A percentile compares a stretch with the other conserved stretches of the same genome.
These are phyloP conservation scores for Ulvella scutata DNA, from an alignment of 139 green algal genomes.

Conservation along the genomic window DNA sequence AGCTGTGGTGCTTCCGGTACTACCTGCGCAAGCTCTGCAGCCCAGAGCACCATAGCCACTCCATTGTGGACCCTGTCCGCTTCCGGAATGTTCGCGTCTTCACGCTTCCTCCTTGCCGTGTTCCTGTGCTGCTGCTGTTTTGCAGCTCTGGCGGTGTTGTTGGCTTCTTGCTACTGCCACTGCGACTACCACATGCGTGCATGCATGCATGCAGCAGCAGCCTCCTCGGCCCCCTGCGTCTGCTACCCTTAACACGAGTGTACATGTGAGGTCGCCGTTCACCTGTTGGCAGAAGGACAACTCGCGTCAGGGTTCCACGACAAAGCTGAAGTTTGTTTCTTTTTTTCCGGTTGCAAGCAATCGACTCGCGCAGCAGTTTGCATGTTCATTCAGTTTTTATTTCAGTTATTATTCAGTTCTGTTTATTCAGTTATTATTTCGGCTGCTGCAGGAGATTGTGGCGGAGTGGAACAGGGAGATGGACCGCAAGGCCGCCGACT, in stretches of 20 bases:
- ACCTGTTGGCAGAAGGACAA: neutral
- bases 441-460: conserved; percentile 68
- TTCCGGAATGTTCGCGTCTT: conserved; percentile 64
- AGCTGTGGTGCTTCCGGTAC: conserved; percentile 84
- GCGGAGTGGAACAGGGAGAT: conserved; percentile 71
- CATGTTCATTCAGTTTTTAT: too few relatives aligned
- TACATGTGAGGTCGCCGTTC: neutral
- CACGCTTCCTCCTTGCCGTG: conserved; percentile 40
- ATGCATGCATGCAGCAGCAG: too few relatives aligned
- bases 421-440: too few relatives aligned
- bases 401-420: too few relatives aligned
- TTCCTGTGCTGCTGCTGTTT: neutral
- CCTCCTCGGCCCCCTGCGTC: neutral
- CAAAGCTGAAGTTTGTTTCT: too few relatives aligned
- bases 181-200: neutral
- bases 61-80: conserved; percentile 31
- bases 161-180: neutral
- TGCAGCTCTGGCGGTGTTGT: neutral
- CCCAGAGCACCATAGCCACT: neutral
- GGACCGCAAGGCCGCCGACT: conserved; percentile 42
- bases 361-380: too few relatives aligned
- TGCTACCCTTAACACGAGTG: neutral
- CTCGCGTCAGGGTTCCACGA: neutral
- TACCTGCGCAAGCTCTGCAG: conserved; percentile 81
- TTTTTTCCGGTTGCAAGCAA: too few relatives aligned